A percentile compares a stretch with the other conserved stretches of the same genome.
Evolutionary conservation across 2,329 filamentous ascomycete genomes (phyloP).

Genomic region (Cadophora luteo-olivacea): DNA sequence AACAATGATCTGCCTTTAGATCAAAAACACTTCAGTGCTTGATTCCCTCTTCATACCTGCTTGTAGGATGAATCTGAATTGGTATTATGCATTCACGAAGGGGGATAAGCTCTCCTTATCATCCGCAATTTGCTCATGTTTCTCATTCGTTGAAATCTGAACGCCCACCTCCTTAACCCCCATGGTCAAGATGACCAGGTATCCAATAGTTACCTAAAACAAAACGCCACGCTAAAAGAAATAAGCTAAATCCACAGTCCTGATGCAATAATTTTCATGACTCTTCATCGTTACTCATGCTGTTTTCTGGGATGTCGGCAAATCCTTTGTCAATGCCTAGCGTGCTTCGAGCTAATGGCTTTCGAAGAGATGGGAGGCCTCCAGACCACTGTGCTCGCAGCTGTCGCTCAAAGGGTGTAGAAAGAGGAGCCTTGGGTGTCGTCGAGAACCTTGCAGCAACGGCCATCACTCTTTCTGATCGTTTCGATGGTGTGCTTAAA

Average conservation of each 20-base stretch:
- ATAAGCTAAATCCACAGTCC: conserved; percentile 10
- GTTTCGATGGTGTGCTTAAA: conserved; percentile 54
- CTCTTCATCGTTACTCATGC: conserved; percentile 35
- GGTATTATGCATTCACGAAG: neutral
- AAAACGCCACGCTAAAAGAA: conserved; percentile 32
- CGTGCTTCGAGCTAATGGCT: conserved; percentile 31
- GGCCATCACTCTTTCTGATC: conserved; percentile 50
- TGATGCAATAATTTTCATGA: conserved; percentile 23
- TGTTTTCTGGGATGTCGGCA: conserved; percentile 38
- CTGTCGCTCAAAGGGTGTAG: conserved; percentile 51
- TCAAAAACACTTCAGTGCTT: neutral
- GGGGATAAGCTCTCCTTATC: conserved; percentile 23
- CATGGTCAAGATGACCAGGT: conserved; percentile 21
- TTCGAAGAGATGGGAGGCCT: conserved; percentile 32
- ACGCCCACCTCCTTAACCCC: conserved; percentile 28
- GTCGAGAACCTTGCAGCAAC: conserved; percentile 50
- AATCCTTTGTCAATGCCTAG: conserved; percentile 37
- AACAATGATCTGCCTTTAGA: neutral
- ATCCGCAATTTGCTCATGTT: conserved; percentile 17
- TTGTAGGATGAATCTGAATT: neutral
- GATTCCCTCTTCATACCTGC: no score
- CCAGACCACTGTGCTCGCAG: conserved; percentile 43
- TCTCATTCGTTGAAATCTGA: conserved; percentile 32
- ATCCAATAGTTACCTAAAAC: conserved; percentile 34
- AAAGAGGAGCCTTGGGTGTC: conserved; percentile 51